Evolutionary conservation across 108 stramenopile species (phyloP).

Genomic region (Skeletonema menzelii): DNA sequence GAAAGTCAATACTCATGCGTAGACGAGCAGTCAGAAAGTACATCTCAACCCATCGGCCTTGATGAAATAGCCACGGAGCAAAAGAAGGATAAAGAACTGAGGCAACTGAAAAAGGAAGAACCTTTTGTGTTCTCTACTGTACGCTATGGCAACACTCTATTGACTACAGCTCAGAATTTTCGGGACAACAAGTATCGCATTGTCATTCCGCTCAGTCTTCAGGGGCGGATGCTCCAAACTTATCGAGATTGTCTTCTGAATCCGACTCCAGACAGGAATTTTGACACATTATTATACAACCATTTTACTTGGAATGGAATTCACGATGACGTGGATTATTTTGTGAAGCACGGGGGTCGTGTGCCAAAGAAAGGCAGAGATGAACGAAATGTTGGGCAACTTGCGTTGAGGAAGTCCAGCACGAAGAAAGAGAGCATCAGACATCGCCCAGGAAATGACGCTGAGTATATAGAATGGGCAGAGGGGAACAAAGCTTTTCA

Average conservation of each 20-base stretch:
- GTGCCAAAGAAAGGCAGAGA: slow-evolving; percentile 24
- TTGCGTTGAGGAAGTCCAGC: slow-evolving; percentile 3
- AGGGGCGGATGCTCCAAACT: slow-evolving; percentile 34
- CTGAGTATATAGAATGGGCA: slow-evolving; percentile 9
- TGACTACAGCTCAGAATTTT: slow-evolving; percentile 39
- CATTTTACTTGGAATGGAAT: slow-evolving; percentile 48
- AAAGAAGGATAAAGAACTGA: slow-evolving; percentile 31
- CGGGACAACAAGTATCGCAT: slow-evolving; percentile 41
- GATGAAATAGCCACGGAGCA: slow-evolving; percentile 41
- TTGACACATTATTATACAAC: slow-evolving; percentile 36
- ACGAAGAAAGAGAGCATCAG: not conserved
- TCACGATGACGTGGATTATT: slow-evolving; percentile 38
- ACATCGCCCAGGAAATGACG: slow-evolving; percentile 5
- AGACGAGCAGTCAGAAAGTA: not conserved
- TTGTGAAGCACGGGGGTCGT: slow-evolving; percentile 26
- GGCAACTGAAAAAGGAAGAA: slow-evolving; percentile 39
- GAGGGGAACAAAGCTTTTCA: slow-evolving; percentile 15
- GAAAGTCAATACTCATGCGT: not conserved
- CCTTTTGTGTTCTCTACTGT: slow-evolving; percentile 42
- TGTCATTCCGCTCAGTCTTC: slow-evolving; percentile 30
- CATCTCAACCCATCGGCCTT: slow-evolving; percentile 25
- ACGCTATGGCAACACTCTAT: slow-evolving; percentile 31
- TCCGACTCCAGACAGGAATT: slow-evolving; percentile 34
- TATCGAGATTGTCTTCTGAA: slow-evolving; percentile 35
- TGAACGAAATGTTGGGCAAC: slow-evolving; percentile 4